Percentiles rank a stretch among this genome's conserved stretches.
Evolutionary conservation across 805 yeast species (phyloP).

Genomic region (Metschnikowia bowlesiae): DNA sequence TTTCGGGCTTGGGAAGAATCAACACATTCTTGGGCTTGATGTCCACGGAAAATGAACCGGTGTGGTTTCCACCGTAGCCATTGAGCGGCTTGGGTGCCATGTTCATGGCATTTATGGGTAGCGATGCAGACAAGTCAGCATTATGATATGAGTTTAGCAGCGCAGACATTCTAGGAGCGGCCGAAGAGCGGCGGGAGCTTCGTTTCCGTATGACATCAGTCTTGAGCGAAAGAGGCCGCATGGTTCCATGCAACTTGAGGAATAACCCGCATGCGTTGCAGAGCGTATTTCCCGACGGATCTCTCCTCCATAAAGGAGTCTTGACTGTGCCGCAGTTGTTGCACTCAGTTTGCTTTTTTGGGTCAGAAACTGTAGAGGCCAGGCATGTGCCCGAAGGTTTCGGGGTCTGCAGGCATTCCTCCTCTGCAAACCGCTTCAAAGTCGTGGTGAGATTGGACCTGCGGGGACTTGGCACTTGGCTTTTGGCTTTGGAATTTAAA

Average conservation of each 20-base stretch:
- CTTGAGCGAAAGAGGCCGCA: constrained; percentile 53
- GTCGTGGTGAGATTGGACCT: constrained; percentile 16
- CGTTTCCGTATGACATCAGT: constrained; percentile 57
- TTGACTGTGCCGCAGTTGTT: constrained; percentile 55
- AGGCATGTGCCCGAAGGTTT: background rate
- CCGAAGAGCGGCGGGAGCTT: constrained; percentile 35
- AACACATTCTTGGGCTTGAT: constrained; percentile 34
- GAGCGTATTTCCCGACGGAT: constrained; percentile 53
- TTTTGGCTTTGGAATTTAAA: background rate
- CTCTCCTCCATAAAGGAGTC: constrained; percentile 62
- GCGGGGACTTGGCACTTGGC: constrained; percentile 1
- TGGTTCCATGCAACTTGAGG: constrained; percentile 57
- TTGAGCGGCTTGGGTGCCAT: constrained; percentile 5
- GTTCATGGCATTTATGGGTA: constrained; percentile 8
- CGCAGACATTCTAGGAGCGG: constrained; percentile 8
- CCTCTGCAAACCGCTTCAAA: constrained; percentile 4
- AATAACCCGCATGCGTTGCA: constrained; percentile 66
- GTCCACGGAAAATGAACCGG: constrained; percentile 8
- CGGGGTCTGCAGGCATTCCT: background rate
- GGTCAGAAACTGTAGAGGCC: background rate
- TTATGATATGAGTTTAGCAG: constrained; percentile 6
- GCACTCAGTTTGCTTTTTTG: constrained; percentile 39
- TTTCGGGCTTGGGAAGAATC: constrained; percentile 37
- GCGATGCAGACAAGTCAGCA: constrained; percentile 4
- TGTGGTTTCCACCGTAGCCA: constrained; percentile 9